phyloP scores from a whole-genome alignment of 371 early-diverging fungal species.

The Saksenaea oblongispora region DNA sequence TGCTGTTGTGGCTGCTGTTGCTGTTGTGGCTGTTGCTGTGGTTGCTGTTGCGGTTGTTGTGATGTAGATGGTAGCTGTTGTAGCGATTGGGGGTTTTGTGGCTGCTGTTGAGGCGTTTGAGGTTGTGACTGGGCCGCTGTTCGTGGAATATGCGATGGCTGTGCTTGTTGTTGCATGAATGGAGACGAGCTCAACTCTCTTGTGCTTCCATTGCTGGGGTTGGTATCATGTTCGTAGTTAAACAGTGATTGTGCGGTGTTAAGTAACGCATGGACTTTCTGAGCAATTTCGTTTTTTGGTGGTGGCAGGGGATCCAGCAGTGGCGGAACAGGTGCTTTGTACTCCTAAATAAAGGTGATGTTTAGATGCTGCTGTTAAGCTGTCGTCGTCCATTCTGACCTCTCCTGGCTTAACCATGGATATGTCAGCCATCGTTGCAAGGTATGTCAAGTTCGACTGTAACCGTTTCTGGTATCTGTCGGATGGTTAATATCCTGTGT shows the following conservation, averaged over 20 bases:
- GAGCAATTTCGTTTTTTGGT: slow-evolving; percentile 32
- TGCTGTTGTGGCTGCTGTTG: slow-evolving; percentile 14
- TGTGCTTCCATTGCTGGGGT: not conserved
- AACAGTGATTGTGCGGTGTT: slow-evolving; percentile 35
- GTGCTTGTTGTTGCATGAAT: slow-evolving; percentile 6
- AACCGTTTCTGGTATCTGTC: slow-evolving; percentile 52
- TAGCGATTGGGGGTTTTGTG: slow-evolving; percentile 8
- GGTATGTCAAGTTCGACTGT: slow-evolving; percentile 55
- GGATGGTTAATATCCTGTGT: not conserved
- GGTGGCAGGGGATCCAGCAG: slow-evolving; percentile 44
- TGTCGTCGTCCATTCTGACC: slow-evolving; percentile 22
- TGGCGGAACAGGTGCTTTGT: slow-evolving; percentile 37
- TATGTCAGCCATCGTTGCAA: slow-evolving; percentile 60
- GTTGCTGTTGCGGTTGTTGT: slow-evolving; percentile 13
- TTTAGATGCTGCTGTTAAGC: not conserved
- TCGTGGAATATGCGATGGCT: slow-evolving; percentile 13
- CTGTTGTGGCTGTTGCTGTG: slow-evolving; percentile 12
- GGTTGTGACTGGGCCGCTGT: slow-evolving; percentile 9
- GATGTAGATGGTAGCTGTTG: slow-evolving; percentile 16
- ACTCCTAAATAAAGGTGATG: slow-evolving; percentile 21
- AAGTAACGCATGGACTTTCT: slow-evolving; percentile 35
- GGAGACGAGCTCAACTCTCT: slow-evolving; percentile 16
- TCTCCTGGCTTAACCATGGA: slow-evolving; percentile 51
- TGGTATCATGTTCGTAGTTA: slow-evolving; percentile 10
- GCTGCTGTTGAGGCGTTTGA: slow-evolving; percentile 9